phyloP scores from a whole-genome alignment of 371 early-diverging fungal genomes.

The Scutellospora calospora region DNA sequence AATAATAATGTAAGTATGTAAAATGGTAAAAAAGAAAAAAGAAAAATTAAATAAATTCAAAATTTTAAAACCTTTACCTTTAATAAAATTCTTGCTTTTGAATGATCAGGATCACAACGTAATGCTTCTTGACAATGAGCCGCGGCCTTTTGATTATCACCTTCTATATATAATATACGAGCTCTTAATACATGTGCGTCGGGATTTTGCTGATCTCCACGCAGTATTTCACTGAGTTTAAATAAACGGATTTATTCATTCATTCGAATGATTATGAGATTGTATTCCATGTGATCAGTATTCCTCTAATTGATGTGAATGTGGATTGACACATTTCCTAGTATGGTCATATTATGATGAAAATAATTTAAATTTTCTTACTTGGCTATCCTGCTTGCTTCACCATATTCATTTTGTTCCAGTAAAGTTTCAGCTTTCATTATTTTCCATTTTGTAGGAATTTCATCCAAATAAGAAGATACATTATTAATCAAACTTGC shows the following conservation, averaged over 20 bases:
- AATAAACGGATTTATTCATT: no score
- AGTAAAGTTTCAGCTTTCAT: constrained; percentile 77
- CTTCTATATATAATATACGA: constrained; percentile 77
- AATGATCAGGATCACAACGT: constrained; percentile 82
- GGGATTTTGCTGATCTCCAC: constrained; percentile 72
- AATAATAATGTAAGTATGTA: not conserved
- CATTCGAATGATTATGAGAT: not conserved
- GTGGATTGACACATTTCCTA: not conserved
- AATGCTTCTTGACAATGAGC: constrained; percentile 76
- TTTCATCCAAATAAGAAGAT: constrained; percentile 63
- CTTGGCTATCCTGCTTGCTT: constrained; percentile 67
- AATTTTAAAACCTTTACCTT: constrained; percentile 48
- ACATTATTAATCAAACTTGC: constrained; percentile 72
- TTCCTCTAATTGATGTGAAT: not conserved
- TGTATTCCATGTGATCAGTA: no score
- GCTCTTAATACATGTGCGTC: constrained; percentile 82
- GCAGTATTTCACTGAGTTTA: constrained; percentile 59
- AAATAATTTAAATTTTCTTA: constrained; percentile 1
- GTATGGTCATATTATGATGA: no score
- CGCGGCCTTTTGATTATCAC: constrained; percentile 67
- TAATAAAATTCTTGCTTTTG: constrained; percentile 70
- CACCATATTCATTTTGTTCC: constrained; percentile 71
- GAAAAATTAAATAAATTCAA: not conserved
- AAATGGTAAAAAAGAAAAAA: not conserved
- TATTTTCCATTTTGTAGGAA: constrained; percentile 75